Base-by-base conservation (phyloP, 2,329 filamentous ascomycete species). In the Cryphonectria japonica region DNA sequence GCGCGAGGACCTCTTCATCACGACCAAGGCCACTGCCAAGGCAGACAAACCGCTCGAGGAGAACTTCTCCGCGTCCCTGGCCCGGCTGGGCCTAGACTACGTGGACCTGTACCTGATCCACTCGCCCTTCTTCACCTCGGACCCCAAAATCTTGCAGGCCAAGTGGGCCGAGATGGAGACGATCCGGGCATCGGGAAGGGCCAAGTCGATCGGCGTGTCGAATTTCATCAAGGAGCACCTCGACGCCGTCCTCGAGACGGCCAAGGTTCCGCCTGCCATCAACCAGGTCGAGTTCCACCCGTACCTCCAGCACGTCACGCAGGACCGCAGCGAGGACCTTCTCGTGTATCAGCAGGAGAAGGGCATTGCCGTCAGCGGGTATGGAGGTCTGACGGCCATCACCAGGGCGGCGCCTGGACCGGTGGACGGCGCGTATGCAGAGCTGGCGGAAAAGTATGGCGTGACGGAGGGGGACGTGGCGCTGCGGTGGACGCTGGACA, bases 201-300 rank as follows among this genome's bases (percentile, higher is more conserved):
- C 87, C 62, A 86, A 84, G 75, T 87, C 89, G 65, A 92, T 94
- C 74, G 92, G 92, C 60, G 89, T 94, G n/a, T 92, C 89, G 75
- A 94, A 94, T 82, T 94, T 92, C 76, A 76, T 85, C 43, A 81
- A 85, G 74, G 76, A 81, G 57, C 80, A 89, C 70, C 78, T 90
- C 11, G 84, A 88, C 76, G 77, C 80, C 2, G 78, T 89, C 59
- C 80, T 89, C 1, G 79, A 85, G 77, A 86, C 87, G 8, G 89
- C 88, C 61, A 86, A 84, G 74, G 79, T 91, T 68, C 77, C 82
- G 1, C 92, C 92, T 0, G 88, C 87, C 2, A 87, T 91, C 70
- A 93, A 94, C 80, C 92, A 94, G 82, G 91, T 94, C 75, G 92
- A 94, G 81, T 89, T 88, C 76, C 90, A 94, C 79, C 91, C 92